A percentile compares a stretch with the other conserved stretches of the same genome.
Conservation (phyloP, 2,329 filamentous ascomycete genomes). For the Byssoonygena ceratinophila region DNA sequence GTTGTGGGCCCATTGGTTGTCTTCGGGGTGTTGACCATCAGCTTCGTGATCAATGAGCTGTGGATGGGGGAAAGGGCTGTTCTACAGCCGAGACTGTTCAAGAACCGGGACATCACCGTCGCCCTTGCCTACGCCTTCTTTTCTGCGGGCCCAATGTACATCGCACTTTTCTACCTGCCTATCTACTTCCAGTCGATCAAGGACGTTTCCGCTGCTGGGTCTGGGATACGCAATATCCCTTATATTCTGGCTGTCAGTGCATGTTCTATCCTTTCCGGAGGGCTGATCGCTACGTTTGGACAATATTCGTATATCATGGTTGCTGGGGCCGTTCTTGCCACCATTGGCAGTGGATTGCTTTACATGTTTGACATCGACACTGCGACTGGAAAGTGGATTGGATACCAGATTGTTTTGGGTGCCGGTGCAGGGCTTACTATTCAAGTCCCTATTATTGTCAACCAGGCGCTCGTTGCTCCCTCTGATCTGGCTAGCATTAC, state of each 20-base stretch:
- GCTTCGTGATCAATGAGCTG: constrained; percentile 16
- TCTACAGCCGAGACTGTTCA: constrained; percentile 23
- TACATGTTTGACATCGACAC: constrained; percentile 22
- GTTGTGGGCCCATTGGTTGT: constrained; percentile 21
- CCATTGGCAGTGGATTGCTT: constrained; percentile 25
- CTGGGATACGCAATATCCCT: constrained; percentile 28
- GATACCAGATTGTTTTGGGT: constrained; percentile 22
- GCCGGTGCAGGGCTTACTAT: constrained; percentile 21
- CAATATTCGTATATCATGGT: constrained; percentile 22
- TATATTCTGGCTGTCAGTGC: constrained; percentile 29
- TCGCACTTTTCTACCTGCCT: constrained; percentile 21
- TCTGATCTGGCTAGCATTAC: constrained; percentile 18
- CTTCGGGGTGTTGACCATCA: constrained; percentile 18
- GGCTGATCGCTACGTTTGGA: constrained; percentile 15
- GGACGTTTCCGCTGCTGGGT: constrained; percentile 29
- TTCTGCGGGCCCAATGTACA: constrained; percentile 12
- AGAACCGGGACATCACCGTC: constrained; percentile 7
- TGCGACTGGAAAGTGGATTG: constrained; percentile 20
- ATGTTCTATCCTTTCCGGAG: constrained; percentile 17
- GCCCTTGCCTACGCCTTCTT: constrained; percentile 12
- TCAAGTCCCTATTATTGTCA: constrained; percentile 18
- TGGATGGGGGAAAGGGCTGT: constrained; percentile 21
- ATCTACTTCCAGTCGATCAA: constrained; percentile 38
- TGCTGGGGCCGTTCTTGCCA: constrained; percentile 18
- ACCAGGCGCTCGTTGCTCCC: constrained; percentile 17